A percentile compares a stretch with the other conserved stretches of the same genome.
These are phyloP conservation scores for Podila verticillata DNA, from an alignment of 192 early-diverging fungal genomes.

Conservation along the genomic window DNA sequence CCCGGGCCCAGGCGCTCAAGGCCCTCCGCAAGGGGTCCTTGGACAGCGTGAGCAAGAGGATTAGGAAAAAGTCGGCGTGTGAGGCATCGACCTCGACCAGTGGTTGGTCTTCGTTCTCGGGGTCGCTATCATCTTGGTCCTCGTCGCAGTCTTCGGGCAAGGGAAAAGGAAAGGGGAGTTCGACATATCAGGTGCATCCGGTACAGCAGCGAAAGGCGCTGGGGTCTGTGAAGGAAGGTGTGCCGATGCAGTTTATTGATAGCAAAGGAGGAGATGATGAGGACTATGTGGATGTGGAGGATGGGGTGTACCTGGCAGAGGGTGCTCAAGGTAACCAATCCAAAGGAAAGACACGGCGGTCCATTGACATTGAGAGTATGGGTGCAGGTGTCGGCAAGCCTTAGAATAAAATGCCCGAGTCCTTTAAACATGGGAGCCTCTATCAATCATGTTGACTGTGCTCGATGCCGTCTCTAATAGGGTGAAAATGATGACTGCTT, in stretches of 20 bases:
- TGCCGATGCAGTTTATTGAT: slow-evolving; percentile 1
- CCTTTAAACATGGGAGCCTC: neutral
- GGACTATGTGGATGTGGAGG: neutral
- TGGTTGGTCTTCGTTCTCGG: neutral
- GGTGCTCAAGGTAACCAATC: neutral
- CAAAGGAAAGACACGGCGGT: neutral
- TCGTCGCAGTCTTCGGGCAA: neutral
- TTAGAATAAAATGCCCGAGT: neutral
- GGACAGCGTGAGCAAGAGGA: neutral
- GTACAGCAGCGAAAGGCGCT: neutral
- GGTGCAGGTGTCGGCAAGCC: slow-evolving; percentile 34
- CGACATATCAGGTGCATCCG: neutral
- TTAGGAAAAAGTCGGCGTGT: neutral
- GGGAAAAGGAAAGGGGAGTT: neutral
- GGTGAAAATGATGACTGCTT: too few species aligned
- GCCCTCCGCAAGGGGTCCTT: neutral
- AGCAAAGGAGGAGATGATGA: neutral
- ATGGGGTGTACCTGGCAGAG: too few species aligned
- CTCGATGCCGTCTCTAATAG: too few species aligned
- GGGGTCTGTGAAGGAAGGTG: neutral
- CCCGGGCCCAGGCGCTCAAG: slow-evolving; percentile 11
- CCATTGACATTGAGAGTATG: slow-evolving; percentile 27
- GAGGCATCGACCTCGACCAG: neutral
- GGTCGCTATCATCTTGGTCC: neutral
- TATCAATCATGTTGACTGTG: neutral